Evolutionary conservation across 495 filamentous ascomycete genomes (phyloP).

Genomic region (Patellaria atrata): DNA sequence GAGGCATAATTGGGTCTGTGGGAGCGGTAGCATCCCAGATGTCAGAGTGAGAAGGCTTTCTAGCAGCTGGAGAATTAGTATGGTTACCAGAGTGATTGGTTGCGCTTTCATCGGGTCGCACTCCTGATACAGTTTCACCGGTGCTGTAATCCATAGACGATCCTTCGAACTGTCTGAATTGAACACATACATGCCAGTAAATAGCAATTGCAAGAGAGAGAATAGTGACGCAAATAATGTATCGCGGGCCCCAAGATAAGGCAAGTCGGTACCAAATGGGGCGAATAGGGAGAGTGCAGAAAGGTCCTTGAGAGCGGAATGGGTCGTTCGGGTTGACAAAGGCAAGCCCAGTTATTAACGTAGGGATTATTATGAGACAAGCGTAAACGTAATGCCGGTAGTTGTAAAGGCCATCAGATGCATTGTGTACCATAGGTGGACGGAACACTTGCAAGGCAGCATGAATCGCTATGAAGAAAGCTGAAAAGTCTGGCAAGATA

Average conservation of each 20-base stretch:
- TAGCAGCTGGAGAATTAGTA: too few species aligned
- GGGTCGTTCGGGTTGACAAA: slow-evolving; percentile 41
- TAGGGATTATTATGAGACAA: slow-evolving; percentile 41
- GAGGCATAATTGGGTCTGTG: too few species aligned
- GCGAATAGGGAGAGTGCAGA: slow-evolving; percentile 51
- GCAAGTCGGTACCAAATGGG: slow-evolving; percentile 48
- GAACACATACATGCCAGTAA: slow-evolving; percentile 47
- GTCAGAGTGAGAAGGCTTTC: too few species aligned
- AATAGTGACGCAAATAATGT: slow-evolving; percentile 48
- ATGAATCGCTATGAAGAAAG: slow-evolving; percentile 57
- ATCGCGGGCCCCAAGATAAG: slow-evolving; percentile 58
- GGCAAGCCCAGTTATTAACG: slow-evolving; percentile 44
- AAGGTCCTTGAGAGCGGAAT: slow-evolving; percentile 45
- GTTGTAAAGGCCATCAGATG: slow-evolving; percentile 48
- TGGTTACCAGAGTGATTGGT: too few species aligned
- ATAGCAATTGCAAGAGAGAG: slow-evolving; percentile 48
- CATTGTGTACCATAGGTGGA: slow-evolving; percentile 28
- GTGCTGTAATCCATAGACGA: too few species aligned
- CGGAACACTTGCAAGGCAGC: slow-evolving; percentile 53
- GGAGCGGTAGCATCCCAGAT: too few species aligned
- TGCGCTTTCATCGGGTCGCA: too few species aligned
- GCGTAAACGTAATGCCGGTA: slow-evolving; percentile 43
- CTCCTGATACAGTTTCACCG: too few species aligned
- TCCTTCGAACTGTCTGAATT: too few species aligned
- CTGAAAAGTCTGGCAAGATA: slow-evolving; percentile 40